phyloP scores from a whole-genome alignment of 1,284 basidiomycete genomes.

The Sutorius eximius region DNA sequence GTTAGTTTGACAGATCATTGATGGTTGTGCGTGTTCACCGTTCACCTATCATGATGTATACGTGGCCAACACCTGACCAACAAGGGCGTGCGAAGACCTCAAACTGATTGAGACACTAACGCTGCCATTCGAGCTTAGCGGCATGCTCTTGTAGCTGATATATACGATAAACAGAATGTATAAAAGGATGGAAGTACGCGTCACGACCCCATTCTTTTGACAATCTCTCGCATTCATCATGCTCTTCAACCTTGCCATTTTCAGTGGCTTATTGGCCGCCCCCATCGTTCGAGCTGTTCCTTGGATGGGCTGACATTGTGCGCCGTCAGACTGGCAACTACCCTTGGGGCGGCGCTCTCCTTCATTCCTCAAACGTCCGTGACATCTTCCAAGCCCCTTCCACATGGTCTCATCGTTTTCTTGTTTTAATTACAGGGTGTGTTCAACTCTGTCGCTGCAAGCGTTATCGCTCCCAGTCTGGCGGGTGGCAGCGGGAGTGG shows the following conservation, averaged over 20 bases:
- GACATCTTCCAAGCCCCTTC: background rate
- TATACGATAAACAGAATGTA: too few relatives aligned
- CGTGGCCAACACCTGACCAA: too few relatives aligned
- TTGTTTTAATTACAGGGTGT: conserved; percentile 3
- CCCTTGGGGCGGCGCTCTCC: background rate
- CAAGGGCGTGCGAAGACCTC: too few relatives aligned
- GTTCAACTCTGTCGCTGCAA: conserved; percentile 4
- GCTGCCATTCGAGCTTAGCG: too few relatives aligned
- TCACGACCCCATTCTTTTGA: background rate
- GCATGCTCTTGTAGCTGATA: too few relatives aligned
- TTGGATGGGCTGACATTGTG: background rate
- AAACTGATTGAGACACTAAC: too few relatives aligned
- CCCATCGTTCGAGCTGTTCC: background rate
- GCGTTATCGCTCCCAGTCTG: background rate
- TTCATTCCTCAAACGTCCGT: background rate
- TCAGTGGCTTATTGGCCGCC: background rate
- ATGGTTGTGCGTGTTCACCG: too few relatives aligned
- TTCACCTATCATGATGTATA: too few relatives aligned
- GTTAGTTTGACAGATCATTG: too few relatives aligned
- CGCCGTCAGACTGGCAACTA: too few relatives aligned
- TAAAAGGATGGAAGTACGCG: background rate
- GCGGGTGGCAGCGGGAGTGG: background rate
- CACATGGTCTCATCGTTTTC: background rate
- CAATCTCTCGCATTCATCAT: background rate
- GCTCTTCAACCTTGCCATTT: background rate